phyloP scores from a whole-genome alignment of 768 basidiomycete genomes.

The Xanthoconium stramineum region DNA sequence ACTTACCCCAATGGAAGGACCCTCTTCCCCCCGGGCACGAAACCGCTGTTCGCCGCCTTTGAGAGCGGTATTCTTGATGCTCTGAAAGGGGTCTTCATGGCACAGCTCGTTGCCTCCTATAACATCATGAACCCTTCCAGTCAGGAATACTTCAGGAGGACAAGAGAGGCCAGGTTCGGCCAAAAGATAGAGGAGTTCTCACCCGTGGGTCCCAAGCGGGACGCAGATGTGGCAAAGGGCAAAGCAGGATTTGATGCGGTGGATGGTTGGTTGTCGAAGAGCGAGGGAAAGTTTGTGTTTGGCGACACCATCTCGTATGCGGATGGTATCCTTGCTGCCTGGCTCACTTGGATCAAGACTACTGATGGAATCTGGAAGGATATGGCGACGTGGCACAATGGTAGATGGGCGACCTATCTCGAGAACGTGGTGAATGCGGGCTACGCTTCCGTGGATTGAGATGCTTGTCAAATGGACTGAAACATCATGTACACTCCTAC shows the following conservation, averaged over 20 bases:
- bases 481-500: no score
- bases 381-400: conserved; percentile 32
- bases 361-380: conserved; percentile 33
- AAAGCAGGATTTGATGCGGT: conserved; percentile 21
- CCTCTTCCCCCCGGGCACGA: no score
- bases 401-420: conserved; percentile 14
- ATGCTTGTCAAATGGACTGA: no score
- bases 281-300: conserved; percentile 33
- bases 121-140: no score
- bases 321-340: conserved; percentile 34
- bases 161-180: conserved; percentile 33
- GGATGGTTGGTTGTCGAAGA: conserved; percentile 29
- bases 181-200: conserved; percentile 14
- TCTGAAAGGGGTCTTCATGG: conserved; percentile 6
- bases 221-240: no score
- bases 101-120: conserved; percentile 7
- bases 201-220: no score
- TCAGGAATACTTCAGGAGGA: conserved; percentile 1
- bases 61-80: not conserved
- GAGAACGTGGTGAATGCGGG: conserved; percentile 27
- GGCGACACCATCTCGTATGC: conserved; percentile 13
- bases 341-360: conserved; percentile 35
- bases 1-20: no score
- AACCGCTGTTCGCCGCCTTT: no score
- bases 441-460: conserved; percentile 26